These are phyloP conservation scores for Pyrenochaeta sp. DNA, from an alignment of 2,329 filamentous ascomycete species.

Conservation along the genomic window DNA sequence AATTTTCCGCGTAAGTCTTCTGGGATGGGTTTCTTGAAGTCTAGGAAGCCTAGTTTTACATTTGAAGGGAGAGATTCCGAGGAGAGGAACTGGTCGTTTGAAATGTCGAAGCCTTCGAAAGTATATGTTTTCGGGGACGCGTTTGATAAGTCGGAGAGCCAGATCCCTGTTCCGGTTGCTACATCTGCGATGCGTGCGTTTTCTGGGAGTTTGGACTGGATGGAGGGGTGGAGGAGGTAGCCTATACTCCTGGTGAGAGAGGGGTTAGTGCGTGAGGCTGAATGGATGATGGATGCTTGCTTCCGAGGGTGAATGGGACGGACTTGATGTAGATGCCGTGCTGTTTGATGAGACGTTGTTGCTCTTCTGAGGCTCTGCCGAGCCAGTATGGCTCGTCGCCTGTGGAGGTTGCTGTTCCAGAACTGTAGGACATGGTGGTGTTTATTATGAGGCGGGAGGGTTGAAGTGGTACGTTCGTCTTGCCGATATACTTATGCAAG, in stretches of 20 bases:
- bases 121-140: slow-evolving; percentile 27
- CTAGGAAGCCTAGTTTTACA: slow-evolving; percentile 29
- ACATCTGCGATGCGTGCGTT: slow-evolving; percentile 42
- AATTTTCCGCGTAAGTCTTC: slow-evolving; percentile 33
- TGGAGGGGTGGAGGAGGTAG: slow-evolving; percentile 37
- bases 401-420: background rate
- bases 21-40: slow-evolving; percentile 41
- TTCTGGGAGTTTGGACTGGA: slow-evolving; percentile 21
- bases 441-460: no score
- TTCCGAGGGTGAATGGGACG: background rate
- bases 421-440: slow-evolving; percentile 3
- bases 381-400: slow-evolving; percentile 41
- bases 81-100: slow-evolving; percentile 30
- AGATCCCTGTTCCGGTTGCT: slow-evolving; percentile 43
- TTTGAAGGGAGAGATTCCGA: slow-evolving; percentile 25
- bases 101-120: slow-evolving; percentile 43
- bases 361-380: slow-evolving; percentile 33
- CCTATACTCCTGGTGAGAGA: slow-evolving; percentile 26
- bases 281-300: slow-evolving; percentile 1
- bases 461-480: background rate
- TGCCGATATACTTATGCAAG: background rate
- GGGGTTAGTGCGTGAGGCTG: background rate
- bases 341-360: slow-evolving; percentile 38
- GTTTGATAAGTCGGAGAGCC: slow-evolving; percentile 34
- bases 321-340: slow-evolving; percentile 39